Conservation (phyloP, 2,329 filamentous ascomycete species). For the Microsporum audouinii region DNA sequence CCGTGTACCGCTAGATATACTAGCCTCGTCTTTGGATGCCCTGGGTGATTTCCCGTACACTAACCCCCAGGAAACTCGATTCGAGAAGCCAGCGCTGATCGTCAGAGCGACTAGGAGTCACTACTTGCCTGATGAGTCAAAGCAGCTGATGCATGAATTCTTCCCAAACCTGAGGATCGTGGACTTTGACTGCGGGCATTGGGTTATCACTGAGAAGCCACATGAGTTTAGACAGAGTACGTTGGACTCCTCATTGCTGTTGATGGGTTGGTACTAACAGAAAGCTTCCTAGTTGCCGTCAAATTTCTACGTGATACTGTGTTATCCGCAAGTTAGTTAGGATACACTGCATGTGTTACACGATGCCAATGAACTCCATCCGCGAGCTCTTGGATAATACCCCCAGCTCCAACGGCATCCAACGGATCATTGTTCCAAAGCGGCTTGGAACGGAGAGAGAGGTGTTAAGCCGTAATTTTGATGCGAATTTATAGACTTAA, state of each 20-base stretch:
- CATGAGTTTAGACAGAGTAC: constrained; percentile 19
- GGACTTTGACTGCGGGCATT: constrained; percentile 25
- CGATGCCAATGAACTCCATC: too few relatives aligned
- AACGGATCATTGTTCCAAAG: too few relatives aligned
- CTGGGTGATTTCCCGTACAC: constrained; percentile 72
- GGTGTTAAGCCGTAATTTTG: too few relatives aligned
- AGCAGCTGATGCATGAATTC: constrained; percentile 28
- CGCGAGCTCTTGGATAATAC: too few relatives aligned
- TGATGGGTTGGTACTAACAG: background rate
- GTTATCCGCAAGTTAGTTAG: background rate
- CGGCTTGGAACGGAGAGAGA: too few relatives aligned
- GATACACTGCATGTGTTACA: background rate
- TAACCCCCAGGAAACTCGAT: constrained; percentile 27
- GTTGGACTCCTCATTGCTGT: background rate
- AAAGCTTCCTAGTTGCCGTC: background rate
- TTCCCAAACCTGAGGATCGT: constrained; percentile 22
- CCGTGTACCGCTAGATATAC: constrained; percentile 57
- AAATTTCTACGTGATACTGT: background rate
- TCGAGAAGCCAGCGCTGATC: constrained; percentile 14
- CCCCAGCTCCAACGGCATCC: too few relatives aligned
- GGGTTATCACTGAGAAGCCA: constrained; percentile 26
- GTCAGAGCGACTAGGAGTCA: constrained; percentile 16
- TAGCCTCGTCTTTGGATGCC: constrained; percentile 54
- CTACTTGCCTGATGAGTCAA: constrained; percentile 39
- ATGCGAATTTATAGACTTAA: too few relatives aligned